A percentile compares a stretch with the other conserved stretches of the same genome.
Conservation (phyloP, 2,329 filamentous ascomycete species). For the Biscogniauxia sp. region DNA sequence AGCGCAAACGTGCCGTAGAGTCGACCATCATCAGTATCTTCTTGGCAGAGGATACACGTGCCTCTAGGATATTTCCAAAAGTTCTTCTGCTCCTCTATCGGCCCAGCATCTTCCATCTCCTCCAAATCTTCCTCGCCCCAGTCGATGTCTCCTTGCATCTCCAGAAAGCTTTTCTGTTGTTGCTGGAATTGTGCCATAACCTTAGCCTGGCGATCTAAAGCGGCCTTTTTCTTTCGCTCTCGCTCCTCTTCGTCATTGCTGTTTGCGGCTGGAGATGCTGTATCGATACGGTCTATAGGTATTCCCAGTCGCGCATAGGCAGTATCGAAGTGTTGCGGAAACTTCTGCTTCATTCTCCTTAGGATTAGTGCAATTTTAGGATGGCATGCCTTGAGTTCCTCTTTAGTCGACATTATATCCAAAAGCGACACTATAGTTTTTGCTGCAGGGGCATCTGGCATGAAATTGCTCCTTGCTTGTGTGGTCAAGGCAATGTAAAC, state of each 20-base stretch:
- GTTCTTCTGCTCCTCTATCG: conserved; percentile 66
- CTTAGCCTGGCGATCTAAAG: conserved; percentile 81
- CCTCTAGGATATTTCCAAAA: conserved; percentile 89
- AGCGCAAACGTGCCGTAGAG: conserved; percentile 93
- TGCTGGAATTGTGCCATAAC: conserved; percentile 99
- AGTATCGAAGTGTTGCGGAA: conserved; percentile 68
- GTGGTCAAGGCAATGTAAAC: conserved; percentile 67
- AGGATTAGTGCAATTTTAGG: conserved; percentile 82
- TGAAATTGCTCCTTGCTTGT: conserved; percentile 59
- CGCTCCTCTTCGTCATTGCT: conserved; percentile 67
- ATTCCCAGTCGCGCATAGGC: conserved; percentile 65
- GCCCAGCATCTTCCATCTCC: conserved; percentile 58
- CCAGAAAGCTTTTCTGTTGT: conserved; percentile 92
- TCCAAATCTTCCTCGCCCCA: conserved; percentile 85
- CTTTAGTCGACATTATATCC: conserved; percentile 60
- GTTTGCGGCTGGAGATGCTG: conserved; percentile 72
- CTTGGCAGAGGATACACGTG: conserved; percentile 94
- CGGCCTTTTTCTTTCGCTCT: conserved; percentile 86
- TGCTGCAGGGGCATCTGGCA: conserved; percentile 52
- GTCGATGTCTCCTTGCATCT: conserved; percentile 81
- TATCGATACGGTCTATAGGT: conserved; percentile 75
- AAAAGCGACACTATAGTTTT: conserved; percentile 65
- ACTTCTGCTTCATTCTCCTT: conserved; percentile 79
- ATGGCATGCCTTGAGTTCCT: conserved; percentile 78
- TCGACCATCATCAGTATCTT: conserved; percentile 85